A percentile compares a stretch with the other conserved stretches of the same genome.
Conservation (phyloP, 108 stramenopile species). For the Cyclotella atomus region DNA sequence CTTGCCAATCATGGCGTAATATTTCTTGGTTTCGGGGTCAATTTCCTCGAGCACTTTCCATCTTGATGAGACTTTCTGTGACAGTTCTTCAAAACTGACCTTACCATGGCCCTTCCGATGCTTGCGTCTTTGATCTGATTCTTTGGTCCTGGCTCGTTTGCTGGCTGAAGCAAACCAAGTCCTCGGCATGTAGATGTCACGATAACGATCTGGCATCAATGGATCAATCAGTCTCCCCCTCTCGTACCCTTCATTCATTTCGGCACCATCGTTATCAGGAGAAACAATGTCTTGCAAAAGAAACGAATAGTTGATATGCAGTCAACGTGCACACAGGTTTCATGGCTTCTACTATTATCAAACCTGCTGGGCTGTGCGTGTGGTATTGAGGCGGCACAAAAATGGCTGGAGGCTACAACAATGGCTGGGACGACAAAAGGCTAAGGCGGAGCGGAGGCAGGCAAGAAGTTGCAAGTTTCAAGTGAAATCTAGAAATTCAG, state of each 20-base stretch:
- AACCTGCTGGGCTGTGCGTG: too few relatives aligned
- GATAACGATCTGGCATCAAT: neutral
- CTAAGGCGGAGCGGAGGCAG: too few relatives aligned
- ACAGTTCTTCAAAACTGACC: neutral
- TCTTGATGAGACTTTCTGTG: neutral
- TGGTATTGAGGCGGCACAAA: too few relatives aligned
- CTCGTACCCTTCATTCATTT: neutral
- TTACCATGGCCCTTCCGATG: conserved; percentile 5
- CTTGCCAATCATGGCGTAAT: neutral
- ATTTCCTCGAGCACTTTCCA: neutral
- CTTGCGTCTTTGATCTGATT: neutral
- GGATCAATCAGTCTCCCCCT: neutral
- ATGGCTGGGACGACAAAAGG: too few relatives aligned
- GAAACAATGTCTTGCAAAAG: neutral
- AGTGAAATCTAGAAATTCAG: too few relatives aligned
- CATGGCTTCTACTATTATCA: too few relatives aligned
- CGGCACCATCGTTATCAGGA: neutral
- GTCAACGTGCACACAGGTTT: neutral
- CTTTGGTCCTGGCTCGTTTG: neutral
- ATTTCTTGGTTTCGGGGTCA: neutral
- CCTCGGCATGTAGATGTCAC: neutral
- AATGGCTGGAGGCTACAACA: too few relatives aligned
- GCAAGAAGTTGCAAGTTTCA: too few relatives aligned
- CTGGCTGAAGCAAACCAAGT: neutral
- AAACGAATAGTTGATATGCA: neutral